phyloP scores from a whole-genome alignment of 2,329 filamentous ascomycete species.

The Colletotrichum tropicicola region DNA sequence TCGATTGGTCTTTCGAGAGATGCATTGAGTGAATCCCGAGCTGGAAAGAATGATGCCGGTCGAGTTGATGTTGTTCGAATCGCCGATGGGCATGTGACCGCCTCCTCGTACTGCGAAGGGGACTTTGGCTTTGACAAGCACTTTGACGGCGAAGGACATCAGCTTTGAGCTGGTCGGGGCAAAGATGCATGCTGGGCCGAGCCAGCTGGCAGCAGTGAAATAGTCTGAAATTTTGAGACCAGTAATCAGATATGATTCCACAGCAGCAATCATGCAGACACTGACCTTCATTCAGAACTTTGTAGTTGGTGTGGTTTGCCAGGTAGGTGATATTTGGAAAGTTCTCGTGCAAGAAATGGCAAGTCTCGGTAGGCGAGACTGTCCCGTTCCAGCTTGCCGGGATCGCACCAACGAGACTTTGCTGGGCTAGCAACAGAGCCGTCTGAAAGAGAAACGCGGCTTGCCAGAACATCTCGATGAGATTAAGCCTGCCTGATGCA shows the following conservation, averaged over 20 bases:
- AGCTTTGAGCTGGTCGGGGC: neutral
- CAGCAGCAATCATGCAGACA: no score
- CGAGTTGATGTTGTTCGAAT: slow-evolving; percentile 6
- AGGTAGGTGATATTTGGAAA: neutral
- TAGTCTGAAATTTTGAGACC: neutral
- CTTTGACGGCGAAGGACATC: neutral
- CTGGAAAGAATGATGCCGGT: slow-evolving; percentile 16
- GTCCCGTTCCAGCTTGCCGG: neutral
- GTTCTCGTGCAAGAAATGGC: neutral
- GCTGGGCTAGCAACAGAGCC: neutral
- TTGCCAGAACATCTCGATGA: no score
- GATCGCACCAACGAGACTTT: neutral
- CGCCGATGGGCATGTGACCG: slow-evolving; percentile 21
- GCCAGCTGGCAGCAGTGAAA: neutral
- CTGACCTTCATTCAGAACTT: neutral
- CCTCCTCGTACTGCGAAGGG: slow-evolving; percentile 20
- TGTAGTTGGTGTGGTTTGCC: neutral
- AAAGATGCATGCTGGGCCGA: slow-evolving; percentile 4
- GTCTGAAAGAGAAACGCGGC: no score
- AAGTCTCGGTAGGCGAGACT: neutral
- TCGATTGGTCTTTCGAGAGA: slow-evolving; percentile 35
- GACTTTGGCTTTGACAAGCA: neutral
- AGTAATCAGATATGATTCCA: no score
- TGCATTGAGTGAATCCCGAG: neutral
- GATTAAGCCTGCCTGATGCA: no score